Conservation (phyloP, 208 protist species). For the Crithidia expoeki region DNA sequence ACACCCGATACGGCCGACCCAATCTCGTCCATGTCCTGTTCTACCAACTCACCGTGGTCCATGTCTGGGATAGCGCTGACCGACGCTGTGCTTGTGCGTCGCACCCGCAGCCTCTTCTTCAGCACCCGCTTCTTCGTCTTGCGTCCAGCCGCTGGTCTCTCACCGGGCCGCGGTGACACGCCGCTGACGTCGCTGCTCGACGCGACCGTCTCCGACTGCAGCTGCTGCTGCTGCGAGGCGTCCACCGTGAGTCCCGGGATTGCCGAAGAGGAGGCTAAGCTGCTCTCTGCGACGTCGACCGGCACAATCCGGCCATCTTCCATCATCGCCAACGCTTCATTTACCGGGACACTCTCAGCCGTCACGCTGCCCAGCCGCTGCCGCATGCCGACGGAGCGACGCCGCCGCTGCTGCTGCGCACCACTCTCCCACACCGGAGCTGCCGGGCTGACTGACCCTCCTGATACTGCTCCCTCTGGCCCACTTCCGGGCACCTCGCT, state of each 20-base stretch:
- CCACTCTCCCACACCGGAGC: background rate
- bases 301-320: slow-evolving; percentile 43
- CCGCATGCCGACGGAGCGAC: slow-evolving; percentile 3
- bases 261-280: slow-evolving; percentile 9
- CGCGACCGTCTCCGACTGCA: slow-evolving; percentile 6
- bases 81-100: slow-evolving; percentile 36
- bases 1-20: background rate
- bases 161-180: slow-evolving; percentile 3
- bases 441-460: slow-evolving; percentile 4
- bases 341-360: slow-evolving; percentile 43
- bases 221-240: background rate
- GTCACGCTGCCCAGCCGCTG: slow-evolving; percentile 28
- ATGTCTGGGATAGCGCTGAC: slow-evolving; percentile 50
- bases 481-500: slow-evolving; percentile 12
- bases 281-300: slow-evolving; percentile 12
- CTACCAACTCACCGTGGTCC: slow-evolving; percentile 46
- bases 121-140: slow-evolving; percentile 53
- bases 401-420: slow-evolving; percentile 8
- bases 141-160: slow-evolving; percentile 10
- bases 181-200: slow-evolving; percentile 13
- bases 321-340: slow-evolving; percentile 36
- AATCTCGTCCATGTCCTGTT: slow-evolving; percentile 38
- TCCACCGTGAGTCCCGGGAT: background rate
- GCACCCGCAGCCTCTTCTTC: slow-evolving; percentile 39
- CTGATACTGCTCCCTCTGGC: background rate